Percentiles rank a stretch among this genome's conserved stretches.
phyloP scores from a whole-genome alignment of 2,329 filamentous ascomycete genomes.

The Paracorniculantispora psalliotae region DNA sequence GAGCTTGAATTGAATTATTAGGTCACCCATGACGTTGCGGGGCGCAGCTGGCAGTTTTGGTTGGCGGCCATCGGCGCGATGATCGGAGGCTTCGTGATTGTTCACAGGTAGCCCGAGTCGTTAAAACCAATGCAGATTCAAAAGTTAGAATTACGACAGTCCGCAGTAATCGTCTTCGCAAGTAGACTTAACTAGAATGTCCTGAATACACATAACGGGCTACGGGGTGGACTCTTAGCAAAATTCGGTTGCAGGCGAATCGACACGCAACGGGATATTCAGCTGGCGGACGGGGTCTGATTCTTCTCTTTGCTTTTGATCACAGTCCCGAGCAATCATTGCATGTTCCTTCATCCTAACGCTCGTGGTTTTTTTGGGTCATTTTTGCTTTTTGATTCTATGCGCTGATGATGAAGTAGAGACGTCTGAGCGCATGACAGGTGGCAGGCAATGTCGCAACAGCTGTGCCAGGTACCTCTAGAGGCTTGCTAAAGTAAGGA shows the following conservation, averaged over 20 bases:
- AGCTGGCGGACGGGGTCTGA: too few relatives aligned
- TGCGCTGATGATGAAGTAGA: background rate
- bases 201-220: too few relatives aligned
- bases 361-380: background rate
- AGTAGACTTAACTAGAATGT: too few relatives aligned
- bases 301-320: too few relatives aligned
- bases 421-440: background rate
- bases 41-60: background rate
- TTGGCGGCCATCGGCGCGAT: background rate
- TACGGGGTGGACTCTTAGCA: too few relatives aligned
- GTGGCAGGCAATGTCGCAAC: background rate
- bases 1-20: background rate
- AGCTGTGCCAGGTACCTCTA: background rate
- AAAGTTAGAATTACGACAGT: too few relatives aligned
- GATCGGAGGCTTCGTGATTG: background rate
- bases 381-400: background rate
- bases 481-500: background rate
- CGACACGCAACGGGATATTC: too few relatives aligned
- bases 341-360: background rate
- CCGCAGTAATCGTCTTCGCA: too few relatives aligned
- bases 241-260: too few relatives aligned
- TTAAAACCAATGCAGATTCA: too few relatives aligned
- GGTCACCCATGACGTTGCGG: slow-evolving; percentile 7
- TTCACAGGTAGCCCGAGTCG: too few relatives aligned
- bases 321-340: too few relatives aligned